A percentile compares a stretch with the other conserved stretches of the same genome.
These are phyloP conservation scores for Penicillium expansum DNA, from an alignment of 2,329 filamentous ascomycete species.

Conservation along the genomic window DNA sequence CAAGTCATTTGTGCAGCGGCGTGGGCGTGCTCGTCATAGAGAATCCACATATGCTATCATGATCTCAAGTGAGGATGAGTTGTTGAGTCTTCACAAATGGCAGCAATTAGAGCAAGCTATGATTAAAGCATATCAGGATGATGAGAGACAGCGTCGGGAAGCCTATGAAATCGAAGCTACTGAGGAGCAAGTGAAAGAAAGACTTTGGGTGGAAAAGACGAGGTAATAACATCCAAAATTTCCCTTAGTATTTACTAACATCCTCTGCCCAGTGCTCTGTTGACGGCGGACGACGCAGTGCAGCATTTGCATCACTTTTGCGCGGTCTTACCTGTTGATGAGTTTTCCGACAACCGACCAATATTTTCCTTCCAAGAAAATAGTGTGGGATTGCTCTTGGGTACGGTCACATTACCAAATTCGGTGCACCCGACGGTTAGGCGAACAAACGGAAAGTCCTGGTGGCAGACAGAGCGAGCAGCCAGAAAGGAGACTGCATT, in stretches of 20 bases:
- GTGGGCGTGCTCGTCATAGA: slow-evolving; percentile 60
- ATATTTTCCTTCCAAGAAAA: slow-evolving; percentile 53
- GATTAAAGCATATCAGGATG: slow-evolving; percentile 66
- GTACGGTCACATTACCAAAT: slow-evolving; percentile 68
- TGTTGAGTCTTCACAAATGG: slow-evolving; percentile 54
- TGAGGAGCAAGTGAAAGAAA: slow-evolving; percentile 39
- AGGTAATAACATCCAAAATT: slow-evolving; percentile 11
- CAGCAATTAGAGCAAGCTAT: slow-evolving; percentile 67
- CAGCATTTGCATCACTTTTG: slow-evolving; percentile 84
- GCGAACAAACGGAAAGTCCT: slow-evolving; percentile 47
- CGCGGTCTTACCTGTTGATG: slow-evolving; percentile 54
- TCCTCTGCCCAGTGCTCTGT: slow-evolving; percentile 53
- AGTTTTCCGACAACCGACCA: slow-evolving; percentile 63
- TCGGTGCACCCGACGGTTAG: slow-evolving; percentile 65
- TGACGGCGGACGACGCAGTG: slow-evolving; percentile 72
- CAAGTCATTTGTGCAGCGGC: slow-evolving; percentile 63
- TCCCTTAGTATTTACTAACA: neutral
- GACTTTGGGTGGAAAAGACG: slow-evolving; percentile 42
- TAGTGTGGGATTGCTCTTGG: slow-evolving; percentile 33
- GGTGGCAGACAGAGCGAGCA: slow-evolving; percentile 70
- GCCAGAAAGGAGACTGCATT: slow-evolving; percentile 82
- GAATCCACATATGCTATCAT: slow-evolving; percentile 57
- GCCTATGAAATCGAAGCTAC: slow-evolving; percentile 51
- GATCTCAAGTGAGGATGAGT: slow-evolving; percentile 38
- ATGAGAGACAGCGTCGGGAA: slow-evolving; percentile 52